Base-by-base conservation (phyloP, 2,329 filamentous ascomycete species). In the Neofusicoccum cordaticola region DNA sequence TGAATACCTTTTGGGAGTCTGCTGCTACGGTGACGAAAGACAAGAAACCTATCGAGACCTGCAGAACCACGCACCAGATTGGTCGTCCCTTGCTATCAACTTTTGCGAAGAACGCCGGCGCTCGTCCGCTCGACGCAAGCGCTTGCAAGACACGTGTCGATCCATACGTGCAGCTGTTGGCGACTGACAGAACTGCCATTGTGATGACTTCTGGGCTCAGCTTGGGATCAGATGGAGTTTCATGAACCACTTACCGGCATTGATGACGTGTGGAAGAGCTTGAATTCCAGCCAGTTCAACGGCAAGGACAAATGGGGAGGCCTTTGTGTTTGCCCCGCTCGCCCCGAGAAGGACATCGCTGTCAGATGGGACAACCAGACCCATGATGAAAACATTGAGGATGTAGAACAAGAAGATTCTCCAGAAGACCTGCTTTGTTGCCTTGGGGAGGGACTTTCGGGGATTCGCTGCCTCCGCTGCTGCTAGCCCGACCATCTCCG, bases 141-240 rank as follows among this genome's bases (percentile, higher is more conserved):
- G 93, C 92, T 17, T 92, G 91, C 4, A 97, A 85, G 3, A 92
- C 96, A 71, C 93, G 88, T 0, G 91, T 95, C 31, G 91, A 92
- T 34, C 92, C 93, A 71, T 96, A 97, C 64, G 97, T 89, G 65
- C 92, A 88, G 13, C 90, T 93, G 77, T 96, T 96, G 57, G 92
- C 92, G 63, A 96, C 93, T 0, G 90, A 93, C 17, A 96, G 80
- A 19, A 96, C 92, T 13, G 92, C 89, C 68, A 95, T 86, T 69
- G 97, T 85, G 73, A 97, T 96, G 63, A 97, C 91, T 62, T 31
- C 3, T 15, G 22, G 34, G 4, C 3, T 27, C 3, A 35, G 15
- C 5, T 45, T 13, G 0, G 1, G 9, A 34, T 5, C 2, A 39
- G n/a, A 22, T 2, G 17, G 27, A 27, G 12, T 4, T 22, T 22